Conservation (phyloP, 73 alveolate species). For the Paramecium octaurelia region DNA sequence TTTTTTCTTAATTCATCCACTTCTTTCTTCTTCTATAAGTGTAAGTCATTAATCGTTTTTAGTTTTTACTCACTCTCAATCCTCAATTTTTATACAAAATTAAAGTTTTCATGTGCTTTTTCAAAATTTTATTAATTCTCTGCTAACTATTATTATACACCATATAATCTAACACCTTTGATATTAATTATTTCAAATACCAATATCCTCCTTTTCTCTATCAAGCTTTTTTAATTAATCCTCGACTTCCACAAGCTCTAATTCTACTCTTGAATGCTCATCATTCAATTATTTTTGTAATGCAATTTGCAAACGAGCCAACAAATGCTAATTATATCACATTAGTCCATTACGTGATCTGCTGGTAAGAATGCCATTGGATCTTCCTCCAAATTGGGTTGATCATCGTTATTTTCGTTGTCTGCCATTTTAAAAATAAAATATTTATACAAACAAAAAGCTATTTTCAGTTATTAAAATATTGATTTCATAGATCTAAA, state of each 20-base stretch:
- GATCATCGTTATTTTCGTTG: conserved; percentile 15
- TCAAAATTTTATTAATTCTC: conserved; percentile 85
- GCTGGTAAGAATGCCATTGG: conserved; percentile 84
- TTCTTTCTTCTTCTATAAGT: conserved; percentile 77
- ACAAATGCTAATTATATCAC: conserved; percentile 67
- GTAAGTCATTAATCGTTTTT: conserved; percentile 71
- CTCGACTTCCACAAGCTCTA: conserved; percentile 76
- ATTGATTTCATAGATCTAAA: background rate
- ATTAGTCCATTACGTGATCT: conserved; percentile 70
- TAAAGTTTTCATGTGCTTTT: conserved; percentile 84
- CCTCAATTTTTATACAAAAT: conserved; percentile 79
- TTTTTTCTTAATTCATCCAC: conserved; percentile 81
- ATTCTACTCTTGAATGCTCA: conserved; percentile 83
- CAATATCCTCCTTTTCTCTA: conserved; percentile 82
- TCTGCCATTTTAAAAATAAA: conserved; percentile 16
- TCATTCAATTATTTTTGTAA: conserved; percentile 77
- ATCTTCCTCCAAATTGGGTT: conserved; percentile 63
- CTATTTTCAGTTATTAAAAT: background rate
- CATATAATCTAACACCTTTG: conserved; percentile 77
- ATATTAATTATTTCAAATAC: conserved; percentile 23
- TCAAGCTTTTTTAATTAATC: conserved; percentile 77
- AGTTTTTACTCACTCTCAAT: conserved; percentile 82
- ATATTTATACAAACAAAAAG: background rate
- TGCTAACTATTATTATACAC: conserved; percentile 85
- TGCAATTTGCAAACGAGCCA: conserved; percentile 76